Evolutionary conservation across 441 rosid genomes (phyloP).

Genomic region (Adansonia madagascariensis): DNA sequence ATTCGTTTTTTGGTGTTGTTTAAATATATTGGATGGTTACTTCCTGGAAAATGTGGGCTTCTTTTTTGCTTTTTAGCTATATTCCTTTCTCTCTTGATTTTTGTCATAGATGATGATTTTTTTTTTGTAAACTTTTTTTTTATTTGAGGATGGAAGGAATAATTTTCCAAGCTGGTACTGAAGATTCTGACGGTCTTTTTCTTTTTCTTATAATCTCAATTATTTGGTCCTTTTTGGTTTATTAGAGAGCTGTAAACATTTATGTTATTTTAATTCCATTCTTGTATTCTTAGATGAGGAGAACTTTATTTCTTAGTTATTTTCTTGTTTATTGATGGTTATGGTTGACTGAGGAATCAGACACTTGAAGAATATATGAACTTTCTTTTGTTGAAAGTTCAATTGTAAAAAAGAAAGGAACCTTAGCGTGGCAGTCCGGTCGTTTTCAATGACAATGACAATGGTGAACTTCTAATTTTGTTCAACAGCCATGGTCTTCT

Average conservation of each 20-base stretch:
- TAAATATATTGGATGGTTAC: conserved; percentile 32
- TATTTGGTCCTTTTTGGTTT: not conserved
- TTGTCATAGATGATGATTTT: conserved; percentile 2
- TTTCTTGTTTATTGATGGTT: not conserved
- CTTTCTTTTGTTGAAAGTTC: conserved; percentile 24
- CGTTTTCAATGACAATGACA: conserved; percentile 29
- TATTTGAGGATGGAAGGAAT: not conserved
- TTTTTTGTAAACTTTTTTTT: conserved; percentile 23
- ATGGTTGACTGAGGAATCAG: conserved; percentile 18
- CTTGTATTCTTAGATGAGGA: not conserved
- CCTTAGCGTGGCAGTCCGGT: conserved; percentile 30
- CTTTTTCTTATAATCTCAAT: not conserved
- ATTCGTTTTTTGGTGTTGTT: conserved; percentile 11
- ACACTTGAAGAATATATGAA: not conserved
- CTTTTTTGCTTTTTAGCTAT: conserved; percentile 28
- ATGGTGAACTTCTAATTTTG: conserved; percentile 16
- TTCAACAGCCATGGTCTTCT: not conserved
- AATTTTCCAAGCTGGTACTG: conserved; percentile 7
- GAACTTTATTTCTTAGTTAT: not conserved
- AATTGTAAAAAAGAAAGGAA: conserved; percentile 9
- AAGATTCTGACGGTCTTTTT: conserved; percentile 1
- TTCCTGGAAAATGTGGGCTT: conserved; percentile 33
- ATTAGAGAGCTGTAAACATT: not conserved
- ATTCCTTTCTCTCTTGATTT: conserved; percentile 28
- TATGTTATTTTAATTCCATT: not conserved